Percentiles rank a stretch among this genome's conserved stretches.
These are phyloP conservation scores for Emergomyces orientalis DNA, from an alignment of 2,329 filamentous ascomycete species.

Conservation along the genomic window DNA sequence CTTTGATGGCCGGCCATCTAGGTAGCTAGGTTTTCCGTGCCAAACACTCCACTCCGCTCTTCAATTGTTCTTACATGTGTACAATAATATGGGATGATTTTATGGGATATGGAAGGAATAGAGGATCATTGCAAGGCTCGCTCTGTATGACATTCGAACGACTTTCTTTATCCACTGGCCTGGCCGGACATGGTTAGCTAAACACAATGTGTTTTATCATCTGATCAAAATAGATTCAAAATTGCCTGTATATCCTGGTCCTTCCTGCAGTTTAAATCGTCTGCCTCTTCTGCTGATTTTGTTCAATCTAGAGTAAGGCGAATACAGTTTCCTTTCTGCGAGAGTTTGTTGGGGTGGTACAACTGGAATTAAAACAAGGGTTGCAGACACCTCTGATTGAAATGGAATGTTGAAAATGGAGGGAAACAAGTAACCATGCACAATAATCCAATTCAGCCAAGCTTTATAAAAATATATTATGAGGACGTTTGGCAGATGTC, in stretches of 20 bases:
- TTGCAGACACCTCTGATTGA: not conserved
- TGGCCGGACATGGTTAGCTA: not conserved
- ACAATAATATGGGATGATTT: no score
- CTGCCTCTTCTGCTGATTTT: not conserved
- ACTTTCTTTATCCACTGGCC: not conserved
- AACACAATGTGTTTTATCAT: not conserved
- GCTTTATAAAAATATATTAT: not conserved
- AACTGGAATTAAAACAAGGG: not conserved
- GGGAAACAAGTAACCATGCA: not conserved
- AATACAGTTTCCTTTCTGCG: not conserved
- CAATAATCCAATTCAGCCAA: not conserved
- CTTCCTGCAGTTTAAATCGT: not conserved
- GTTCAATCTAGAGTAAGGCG: not conserved
- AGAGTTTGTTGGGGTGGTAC: not conserved
- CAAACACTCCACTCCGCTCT: not conserved
- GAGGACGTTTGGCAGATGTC: not conserved
- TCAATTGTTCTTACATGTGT: not conserved
- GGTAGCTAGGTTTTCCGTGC: not conserved
- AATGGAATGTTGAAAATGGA: not conserved
- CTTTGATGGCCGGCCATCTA: no score
- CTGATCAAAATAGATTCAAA: not conserved
- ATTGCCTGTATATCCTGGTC: not conserved
- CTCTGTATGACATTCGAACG: no score
- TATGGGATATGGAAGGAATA: not conserved
- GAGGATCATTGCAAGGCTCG: not conserved